phyloP scores from a whole-genome alignment of 257 asterid species.

The Mentha longifolia region DNA sequence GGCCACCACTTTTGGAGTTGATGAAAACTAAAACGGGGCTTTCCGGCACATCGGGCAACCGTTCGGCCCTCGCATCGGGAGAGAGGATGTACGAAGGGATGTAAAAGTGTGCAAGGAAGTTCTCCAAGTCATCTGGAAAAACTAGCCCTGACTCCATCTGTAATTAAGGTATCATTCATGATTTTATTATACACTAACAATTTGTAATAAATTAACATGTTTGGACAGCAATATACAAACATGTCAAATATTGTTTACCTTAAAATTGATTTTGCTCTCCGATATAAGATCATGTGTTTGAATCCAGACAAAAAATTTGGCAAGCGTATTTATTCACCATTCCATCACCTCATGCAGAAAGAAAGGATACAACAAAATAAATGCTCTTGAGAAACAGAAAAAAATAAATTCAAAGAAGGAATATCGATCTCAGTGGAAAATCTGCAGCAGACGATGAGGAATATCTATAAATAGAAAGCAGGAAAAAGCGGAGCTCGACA shows the following conservation, averaged over 20 bases:
- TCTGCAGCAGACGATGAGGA: background rate
- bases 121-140: conserved; percentile 37
- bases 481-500: conserved; percentile 2
- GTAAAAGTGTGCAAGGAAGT: conserved; percentile 51
- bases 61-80: conserved; percentile 40
- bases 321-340: no score
- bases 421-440: background rate
- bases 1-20: conserved; percentile 94
- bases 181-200: background rate
- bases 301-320: background rate
- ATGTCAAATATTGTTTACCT: background rate
- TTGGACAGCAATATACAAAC: background rate
- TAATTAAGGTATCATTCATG: conserved; percentile 1
- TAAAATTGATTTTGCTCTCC: background rate
- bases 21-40: conserved; percentile 88
- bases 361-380: background rate
- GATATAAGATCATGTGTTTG: background rate
- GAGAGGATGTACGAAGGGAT: conserved; percentile 68
- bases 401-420: background rate
- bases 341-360: background rate
- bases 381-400: background rate
- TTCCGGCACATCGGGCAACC: conserved; percentile 48
- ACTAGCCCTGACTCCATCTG: conserved; percentile 40
- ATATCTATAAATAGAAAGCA: conserved; percentile 2
- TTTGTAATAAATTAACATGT: no score